These are phyloP conservation scores for Boechera divaricarpa DNA, from an alignment of 345 rosid genomes.

Conservation along the genomic window DNA sequence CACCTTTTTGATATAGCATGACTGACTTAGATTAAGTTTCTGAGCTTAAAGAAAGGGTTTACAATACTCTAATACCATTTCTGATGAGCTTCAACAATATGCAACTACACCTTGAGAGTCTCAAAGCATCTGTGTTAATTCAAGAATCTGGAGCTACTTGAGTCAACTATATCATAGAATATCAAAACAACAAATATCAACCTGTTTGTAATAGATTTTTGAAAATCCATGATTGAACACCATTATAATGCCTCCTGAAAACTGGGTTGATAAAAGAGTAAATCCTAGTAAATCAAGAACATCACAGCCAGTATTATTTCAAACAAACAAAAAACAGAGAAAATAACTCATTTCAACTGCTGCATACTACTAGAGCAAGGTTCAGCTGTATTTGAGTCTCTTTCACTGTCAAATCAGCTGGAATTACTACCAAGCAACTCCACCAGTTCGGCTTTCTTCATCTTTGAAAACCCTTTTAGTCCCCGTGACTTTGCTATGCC, in stretches of 20 bases:
- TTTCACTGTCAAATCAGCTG: constrained; percentile 37
- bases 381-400: constrained; percentile 5
- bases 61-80: not conserved
- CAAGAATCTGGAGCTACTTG: not conserved
- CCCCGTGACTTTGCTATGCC: constrained; percentile 80
- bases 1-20: too few species aligned
- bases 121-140: not conserved
- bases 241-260: not conserved
- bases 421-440: constrained; percentile 54
- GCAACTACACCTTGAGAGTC: not conserved
- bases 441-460: constrained; percentile 77
- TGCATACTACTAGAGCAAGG: not conserved
- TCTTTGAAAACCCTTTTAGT: constrained; percentile 79
- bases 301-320: not conserved
- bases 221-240: not conserved
- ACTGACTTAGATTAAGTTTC: too few species aligned
- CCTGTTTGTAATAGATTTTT: not conserved
- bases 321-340: not conserved
- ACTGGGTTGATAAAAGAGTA: not conserved
- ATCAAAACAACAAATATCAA: not conserved
- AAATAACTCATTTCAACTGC: constrained; percentile 15
- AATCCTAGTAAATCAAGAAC: constrained; percentile 17
- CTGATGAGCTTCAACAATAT: not conserved
- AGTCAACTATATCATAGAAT: not conserved
- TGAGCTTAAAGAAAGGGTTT: not conserved